Evolutionary conservation across 345 rosid genomes (phyloP).

Genomic region (Sisymbrium irio): DNA sequence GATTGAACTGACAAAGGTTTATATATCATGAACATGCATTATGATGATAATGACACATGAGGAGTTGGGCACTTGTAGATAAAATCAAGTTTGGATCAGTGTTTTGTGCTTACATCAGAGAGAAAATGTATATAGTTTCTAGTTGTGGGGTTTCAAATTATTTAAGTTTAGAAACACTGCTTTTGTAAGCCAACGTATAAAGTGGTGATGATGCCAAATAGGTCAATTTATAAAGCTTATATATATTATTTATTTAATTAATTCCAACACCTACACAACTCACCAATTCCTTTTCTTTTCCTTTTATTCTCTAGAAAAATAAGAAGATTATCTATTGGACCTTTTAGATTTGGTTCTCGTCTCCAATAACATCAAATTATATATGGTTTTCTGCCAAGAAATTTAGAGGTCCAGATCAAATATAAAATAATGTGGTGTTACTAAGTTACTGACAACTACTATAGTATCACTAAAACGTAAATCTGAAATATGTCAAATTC

Average conservation of each 20-base stretch:
- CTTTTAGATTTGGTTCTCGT: slow-evolving; percentile 10
- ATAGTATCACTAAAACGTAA: not conserved
- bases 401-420: not conserved
- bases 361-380: not conserved
- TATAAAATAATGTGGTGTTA: not conserved
- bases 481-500: not conserved
- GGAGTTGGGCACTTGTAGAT: slow-evolving; percentile 43
- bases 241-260: slow-evolving; percentile 9
- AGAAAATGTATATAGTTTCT: slow-evolving; percentile 29
- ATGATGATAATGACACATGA: slow-evolving; percentile 23
- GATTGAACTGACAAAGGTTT: not conserved
- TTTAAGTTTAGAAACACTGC: slow-evolving; percentile 40
- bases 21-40: slow-evolving; percentile 13
- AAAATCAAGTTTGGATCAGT: slow-evolving; percentile 41
- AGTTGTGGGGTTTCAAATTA: slow-evolving; percentile 55
- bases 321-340: slow-evolving; percentile 5
- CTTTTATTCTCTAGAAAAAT: not conserved
- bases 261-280: slow-evolving; percentile 10
- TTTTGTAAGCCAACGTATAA: slow-evolving; percentile 33
- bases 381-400: not conserved
- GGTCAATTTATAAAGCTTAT: slow-evolving; percentile 50
- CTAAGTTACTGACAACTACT: not conserved
- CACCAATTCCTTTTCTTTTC: not conserved
- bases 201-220: slow-evolving; percentile 38
- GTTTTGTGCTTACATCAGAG: slow-evolving; percentile 52